Evolutionary conservation across 495 filamentous ascomycete species (phyloP).

Genomic region (Endocarpon pusillum): DNA sequence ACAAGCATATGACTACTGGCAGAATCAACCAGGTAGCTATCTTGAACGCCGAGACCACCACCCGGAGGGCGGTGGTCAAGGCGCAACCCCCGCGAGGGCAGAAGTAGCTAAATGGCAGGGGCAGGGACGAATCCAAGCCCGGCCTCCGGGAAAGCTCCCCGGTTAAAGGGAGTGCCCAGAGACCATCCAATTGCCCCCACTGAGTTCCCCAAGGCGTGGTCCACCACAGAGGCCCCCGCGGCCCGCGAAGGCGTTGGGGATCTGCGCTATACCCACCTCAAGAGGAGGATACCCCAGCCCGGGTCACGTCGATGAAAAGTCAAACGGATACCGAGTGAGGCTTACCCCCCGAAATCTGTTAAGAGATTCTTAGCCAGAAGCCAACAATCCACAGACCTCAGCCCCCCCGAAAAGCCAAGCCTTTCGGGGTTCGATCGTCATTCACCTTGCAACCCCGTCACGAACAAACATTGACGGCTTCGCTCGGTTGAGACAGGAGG

Average conservation of each 20-base stretch:
- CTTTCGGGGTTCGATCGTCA: conserved; percentile 11
- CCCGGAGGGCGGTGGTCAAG: conserved; percentile 5
- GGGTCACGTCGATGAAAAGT: conserved; percentile 12
- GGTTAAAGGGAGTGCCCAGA: conserved; percentile 8
- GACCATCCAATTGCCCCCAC: conserved; percentile 32
- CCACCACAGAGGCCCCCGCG: conserved; percentile 12
- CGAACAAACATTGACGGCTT: background rate
- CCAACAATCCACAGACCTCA: conserved; percentile 37
- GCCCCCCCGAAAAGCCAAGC: conserved; percentile 12
- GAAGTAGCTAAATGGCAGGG: conserved; percentile 10
- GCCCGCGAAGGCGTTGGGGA: conserved; percentile 2
- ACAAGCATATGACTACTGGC: conserved; percentile 57
- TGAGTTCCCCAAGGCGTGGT: conserved; percentile 26
- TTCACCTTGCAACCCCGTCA: background rate
- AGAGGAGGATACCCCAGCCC: conserved; percentile 21
- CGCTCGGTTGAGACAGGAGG: conserved; percentile 1
- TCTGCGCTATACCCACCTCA: conserved; percentile 21
- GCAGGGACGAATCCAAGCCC: conserved; percentile 8
- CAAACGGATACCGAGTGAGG: conserved; percentile 19
- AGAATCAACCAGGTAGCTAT: conserved; percentile 56
- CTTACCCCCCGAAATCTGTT: conserved; percentile 27
- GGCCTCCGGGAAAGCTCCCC: conserved; percentile 7
- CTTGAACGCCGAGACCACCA: conserved; percentile 11
- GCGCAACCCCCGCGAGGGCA: conserved; percentile 3
- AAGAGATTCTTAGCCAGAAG: conserved; percentile 23